These are phyloP conservation scores for Pseudocercospora pini-densiflorae DNA, from an alignment of 2,329 filamentous ascomycete species.

Conservation along the genomic window DNA sequence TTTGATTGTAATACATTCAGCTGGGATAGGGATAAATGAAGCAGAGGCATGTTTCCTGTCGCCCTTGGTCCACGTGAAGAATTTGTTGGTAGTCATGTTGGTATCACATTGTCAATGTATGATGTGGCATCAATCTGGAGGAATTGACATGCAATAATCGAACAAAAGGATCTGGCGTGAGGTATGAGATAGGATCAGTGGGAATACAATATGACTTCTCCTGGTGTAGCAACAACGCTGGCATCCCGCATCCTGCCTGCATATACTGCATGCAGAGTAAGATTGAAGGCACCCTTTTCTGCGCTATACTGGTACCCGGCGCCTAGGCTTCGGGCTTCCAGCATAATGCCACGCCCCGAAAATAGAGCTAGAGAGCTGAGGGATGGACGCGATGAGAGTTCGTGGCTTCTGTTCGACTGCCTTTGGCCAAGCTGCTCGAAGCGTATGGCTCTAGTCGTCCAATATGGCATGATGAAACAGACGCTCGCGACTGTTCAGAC, in stretches of 20 bases:
- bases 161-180: neutral
- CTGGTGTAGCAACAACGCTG: neutral
- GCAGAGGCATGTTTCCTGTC: slow-evolving; percentile 42
- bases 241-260: neutral
- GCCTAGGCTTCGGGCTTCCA: neutral
- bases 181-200: neutral
- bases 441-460: slow-evolving; percentile 14
- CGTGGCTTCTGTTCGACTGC: neutral
- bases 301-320: neutral
- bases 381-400: neutral
- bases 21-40: slow-evolving; percentile 45
- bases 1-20: slow-evolving; percentile 36
- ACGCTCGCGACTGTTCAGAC: slow-evolving; percentile 12
- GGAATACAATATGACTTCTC: neutral
- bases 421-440: neutral
- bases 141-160: neutral
- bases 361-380: neutral
- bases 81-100: slow-evolving; percentile 44
- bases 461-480: slow-evolving; percentile 15
- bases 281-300: neutral
- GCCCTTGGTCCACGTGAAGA: slow-evolving; percentile 51
- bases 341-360: neutral
- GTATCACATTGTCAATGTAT: slow-evolving; percentile 16
- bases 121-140: neutral
- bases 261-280: neutral